phyloP scores from a whole-genome alignment of 345 rosid species.

The Hibiscus tridactylites region DNA sequence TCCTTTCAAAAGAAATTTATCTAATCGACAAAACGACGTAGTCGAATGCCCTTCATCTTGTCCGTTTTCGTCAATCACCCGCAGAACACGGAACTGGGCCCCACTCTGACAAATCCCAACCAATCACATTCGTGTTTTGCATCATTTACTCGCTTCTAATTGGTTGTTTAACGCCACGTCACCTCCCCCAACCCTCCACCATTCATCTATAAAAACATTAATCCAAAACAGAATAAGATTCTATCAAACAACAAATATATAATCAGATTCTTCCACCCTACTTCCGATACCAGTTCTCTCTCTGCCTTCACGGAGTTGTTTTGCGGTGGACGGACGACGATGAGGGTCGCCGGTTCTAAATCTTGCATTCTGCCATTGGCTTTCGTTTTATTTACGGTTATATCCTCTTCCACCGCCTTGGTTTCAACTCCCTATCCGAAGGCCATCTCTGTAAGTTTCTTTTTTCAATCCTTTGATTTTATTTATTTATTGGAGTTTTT shows the following conservation, averaged over 20 bases:
- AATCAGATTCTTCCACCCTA: not conserved
- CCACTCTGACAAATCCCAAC: not conserved
- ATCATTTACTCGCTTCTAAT: constrained; percentile 35
- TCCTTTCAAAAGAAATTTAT: no score
- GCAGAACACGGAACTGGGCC: not conserved
- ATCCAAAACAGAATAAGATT: not conserved
- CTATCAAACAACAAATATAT: not conserved
- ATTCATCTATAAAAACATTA: not conserved
- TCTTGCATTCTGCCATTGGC: constrained; percentile 17
- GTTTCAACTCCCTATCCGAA: constrained; percentile 51
- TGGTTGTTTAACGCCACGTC: constrained; percentile 47
- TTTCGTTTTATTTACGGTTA: constrained; percentile 26
- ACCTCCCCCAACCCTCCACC: constrained; percentile 18
- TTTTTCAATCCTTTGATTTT: not conserved
- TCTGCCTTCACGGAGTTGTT: not conserved
- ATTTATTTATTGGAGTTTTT: not conserved
- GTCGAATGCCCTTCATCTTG: not conserved
- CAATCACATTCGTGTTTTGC: constrained; percentile 26
- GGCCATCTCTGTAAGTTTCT: constrained; percentile 55
- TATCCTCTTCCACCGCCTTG: constrained; percentile 30
- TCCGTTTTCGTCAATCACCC: not conserved
- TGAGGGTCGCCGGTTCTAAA: constrained; percentile 19
- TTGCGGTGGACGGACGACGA: not conserved
- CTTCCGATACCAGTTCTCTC: not conserved
- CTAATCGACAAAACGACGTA: not conserved